Evolutionary conservation across 2,329 filamentous ascomycete species (phyloP).

Genomic region (Aspergillus oerlinghausenensis): DNA sequence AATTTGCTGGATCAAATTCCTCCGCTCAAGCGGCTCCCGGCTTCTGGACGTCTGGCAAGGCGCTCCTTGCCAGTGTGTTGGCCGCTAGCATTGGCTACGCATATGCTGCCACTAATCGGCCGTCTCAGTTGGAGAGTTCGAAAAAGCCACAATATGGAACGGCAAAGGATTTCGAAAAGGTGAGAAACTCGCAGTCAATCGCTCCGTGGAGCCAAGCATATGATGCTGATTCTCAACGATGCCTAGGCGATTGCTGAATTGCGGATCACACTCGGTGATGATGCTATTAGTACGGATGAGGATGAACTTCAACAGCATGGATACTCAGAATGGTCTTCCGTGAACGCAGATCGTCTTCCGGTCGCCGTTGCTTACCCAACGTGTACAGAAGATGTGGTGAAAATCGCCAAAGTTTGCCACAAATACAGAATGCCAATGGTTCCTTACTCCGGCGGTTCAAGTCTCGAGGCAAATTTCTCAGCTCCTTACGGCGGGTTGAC

Average conservation of each 20-base stretch:
- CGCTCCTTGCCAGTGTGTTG: slow-evolving; percentile 46
- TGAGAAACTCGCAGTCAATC: slow-evolving; percentile 6
- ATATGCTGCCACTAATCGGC: slow-evolving; percentile 41
- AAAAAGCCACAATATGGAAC: slow-evolving; percentile 36
- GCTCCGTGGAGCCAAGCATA: background rate
- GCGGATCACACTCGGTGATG: slow-evolving; percentile 49
- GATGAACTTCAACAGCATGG: slow-evolving; percentile 62
- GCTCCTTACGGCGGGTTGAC: slow-evolving; percentile 82
- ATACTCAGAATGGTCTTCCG: slow-evolving; percentile 66
- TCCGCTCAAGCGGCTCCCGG: slow-evolving; percentile 9
- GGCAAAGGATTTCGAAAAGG: slow-evolving; percentile 37
- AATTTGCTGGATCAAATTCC: slow-evolving; percentile 13
- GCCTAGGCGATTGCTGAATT: slow-evolving; percentile 55
- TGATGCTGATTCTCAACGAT: background rate
- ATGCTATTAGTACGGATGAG: slow-evolving; percentile 59
- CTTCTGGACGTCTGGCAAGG: slow-evolving; percentile 46
- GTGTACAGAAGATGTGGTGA: slow-evolving; percentile 60
- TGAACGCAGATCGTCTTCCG: slow-evolving; percentile 60
- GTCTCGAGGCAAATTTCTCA: slow-evolving; percentile 84
- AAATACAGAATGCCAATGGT: slow-evolving; percentile 79
- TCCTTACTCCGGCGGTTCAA: slow-evolving; percentile 80
- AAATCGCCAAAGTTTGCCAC: slow-evolving; percentile 67
- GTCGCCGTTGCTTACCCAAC: slow-evolving; percentile 63
- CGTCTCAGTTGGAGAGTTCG: slow-evolving; percentile 12
- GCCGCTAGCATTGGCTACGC: slow-evolving; percentile 51